Evolutionary conservation across 1,139 yeast species (phyloP).

Genomic region (Suhomyces bribrorum): DNA sequence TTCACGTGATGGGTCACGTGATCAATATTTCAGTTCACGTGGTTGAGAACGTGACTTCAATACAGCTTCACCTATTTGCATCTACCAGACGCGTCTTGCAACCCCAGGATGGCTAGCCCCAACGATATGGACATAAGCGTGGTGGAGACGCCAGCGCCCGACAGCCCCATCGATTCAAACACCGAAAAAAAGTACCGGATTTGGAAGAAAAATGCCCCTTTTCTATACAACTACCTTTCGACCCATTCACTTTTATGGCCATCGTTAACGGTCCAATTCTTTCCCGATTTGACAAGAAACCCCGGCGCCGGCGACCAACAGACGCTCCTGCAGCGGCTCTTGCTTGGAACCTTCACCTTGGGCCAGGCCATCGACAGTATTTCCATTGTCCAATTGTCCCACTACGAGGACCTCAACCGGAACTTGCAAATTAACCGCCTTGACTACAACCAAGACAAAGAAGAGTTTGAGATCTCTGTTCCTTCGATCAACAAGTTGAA

Average conservation of each 20-base stretch:
- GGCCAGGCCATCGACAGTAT: conserved; percentile 46
- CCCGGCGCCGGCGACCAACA: conserved; percentile 7
- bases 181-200: conserved; percentile 42
- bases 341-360: conserved; percentile 46
- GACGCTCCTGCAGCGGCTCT: conserved; percentile 33
- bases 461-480: conserved; percentile 38
- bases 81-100: neutral
- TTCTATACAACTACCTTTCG: conserved; percentile 50
- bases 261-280: conserved; percentile 53
- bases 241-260: conserved; percentile 59
- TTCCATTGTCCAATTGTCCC: conserved; percentile 42
- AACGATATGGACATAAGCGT: conserved; percentile 1
- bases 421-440: conserved; percentile 34
- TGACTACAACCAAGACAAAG: conserved; percentile 41
- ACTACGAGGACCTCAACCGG: conserved; percentile 32
- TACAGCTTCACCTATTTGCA: too few species aligned
- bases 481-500: conserved; percentile 29
- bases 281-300: conserved; percentile 43
- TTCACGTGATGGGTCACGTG: too few species aligned
- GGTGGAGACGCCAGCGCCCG: neutral
- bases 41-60: too few species aligned
- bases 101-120: neutral
- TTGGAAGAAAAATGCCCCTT: conserved; percentile 60
- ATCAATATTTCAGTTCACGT: too few species aligned
- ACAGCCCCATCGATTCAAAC: conserved; percentile 26